Conservation (phyloP, 2,329 filamentous ascomycete genomes). For the Pleochaeta shiraiana region DNA sequence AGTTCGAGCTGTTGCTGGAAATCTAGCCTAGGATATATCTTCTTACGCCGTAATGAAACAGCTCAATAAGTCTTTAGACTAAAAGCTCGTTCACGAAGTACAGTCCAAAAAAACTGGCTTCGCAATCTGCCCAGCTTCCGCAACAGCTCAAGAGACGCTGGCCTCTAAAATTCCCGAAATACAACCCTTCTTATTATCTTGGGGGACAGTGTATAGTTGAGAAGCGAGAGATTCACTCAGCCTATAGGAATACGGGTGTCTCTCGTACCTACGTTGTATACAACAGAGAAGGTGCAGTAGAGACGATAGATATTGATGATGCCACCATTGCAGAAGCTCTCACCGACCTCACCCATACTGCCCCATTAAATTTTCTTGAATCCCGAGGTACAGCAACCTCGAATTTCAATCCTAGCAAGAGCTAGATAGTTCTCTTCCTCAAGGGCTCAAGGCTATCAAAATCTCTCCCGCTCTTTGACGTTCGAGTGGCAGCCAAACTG, state of each 20-base stretch:
- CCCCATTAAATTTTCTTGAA: too few relatives aligned
- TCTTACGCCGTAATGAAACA: neutral
- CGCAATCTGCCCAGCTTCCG: too few relatives aligned
- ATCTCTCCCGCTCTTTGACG: too few relatives aligned
- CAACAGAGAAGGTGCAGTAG: neutral
- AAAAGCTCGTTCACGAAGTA: neutral
- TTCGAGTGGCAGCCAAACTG: too few relatives aligned
- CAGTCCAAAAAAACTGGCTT: neutral
- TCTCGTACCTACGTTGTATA: neutral
- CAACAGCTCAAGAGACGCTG: neutral
- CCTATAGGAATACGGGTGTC: neutral
- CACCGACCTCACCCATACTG: too few relatives aligned
- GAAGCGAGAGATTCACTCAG: neutral
- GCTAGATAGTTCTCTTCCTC: too few relatives aligned
- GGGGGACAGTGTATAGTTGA: neutral
- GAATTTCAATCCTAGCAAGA: too few relatives aligned
- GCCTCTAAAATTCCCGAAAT: neutral
- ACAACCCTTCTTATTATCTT: neutral
- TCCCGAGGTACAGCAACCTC: too few relatives aligned
- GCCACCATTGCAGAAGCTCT: neutral
- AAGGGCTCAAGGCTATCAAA: too few relatives aligned
- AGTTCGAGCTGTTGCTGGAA: neutral
- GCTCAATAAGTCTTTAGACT: neutral
- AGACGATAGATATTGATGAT: too few relatives aligned
- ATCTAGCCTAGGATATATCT: too few relatives aligned